Conservation (phyloP, 2,329 filamentous ascomycete species). For the Penicillium paneum region DNA sequence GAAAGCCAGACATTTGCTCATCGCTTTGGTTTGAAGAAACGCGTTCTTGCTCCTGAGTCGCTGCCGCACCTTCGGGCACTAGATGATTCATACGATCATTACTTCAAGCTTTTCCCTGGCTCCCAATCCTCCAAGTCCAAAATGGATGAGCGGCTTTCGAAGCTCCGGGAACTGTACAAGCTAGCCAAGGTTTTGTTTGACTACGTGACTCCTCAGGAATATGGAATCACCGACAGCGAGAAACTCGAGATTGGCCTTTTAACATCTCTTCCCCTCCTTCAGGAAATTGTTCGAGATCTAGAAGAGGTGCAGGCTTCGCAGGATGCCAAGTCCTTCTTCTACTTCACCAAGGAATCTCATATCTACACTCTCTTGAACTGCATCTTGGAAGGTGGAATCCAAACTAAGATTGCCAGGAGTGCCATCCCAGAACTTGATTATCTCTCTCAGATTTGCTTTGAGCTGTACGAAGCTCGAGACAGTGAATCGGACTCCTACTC, state of each 20-base stretch:
- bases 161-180: conserved; percentile 87
- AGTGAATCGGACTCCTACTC: conserved; percentile 74
- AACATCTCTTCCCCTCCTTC: conserved; percentile 87
- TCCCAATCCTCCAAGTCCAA: conserved; percentile 72
- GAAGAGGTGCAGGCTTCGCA: conserved; percentile 96
- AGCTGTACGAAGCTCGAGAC: conserved; percentile 93
- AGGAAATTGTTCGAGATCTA: conserved; percentile 93
- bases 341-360: conserved; percentile 98
- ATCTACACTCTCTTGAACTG: conserved; percentile 98
- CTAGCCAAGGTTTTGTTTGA: conserved; percentile 94
- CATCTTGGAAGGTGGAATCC: conserved; percentile 92
- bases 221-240: conserved; percentile 90
- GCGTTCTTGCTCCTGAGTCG: conserved; percentile 48
- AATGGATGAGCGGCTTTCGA: conserved; percentile 78
- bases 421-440: conserved; percentile 97
- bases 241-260: conserved; percentile 98
- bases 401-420: conserved; percentile 93
- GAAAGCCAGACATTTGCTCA: conserved; percentile 37
- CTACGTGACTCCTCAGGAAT: conserved; percentile 97
- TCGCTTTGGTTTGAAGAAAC: conserved; percentile 51
- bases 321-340: conserved; percentile 93
- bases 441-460: conserved; percentile 94
- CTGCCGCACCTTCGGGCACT: conserved; percentile 44
- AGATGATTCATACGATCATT: conserved; percentile 61
- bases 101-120: conserved; percentile 87